These are phyloP conservation scores for Monilinia vaccinii-corymbosi DNA, from an alignment of 2,329 filamentous ascomycete species.

Conservation along the genomic window DNA sequence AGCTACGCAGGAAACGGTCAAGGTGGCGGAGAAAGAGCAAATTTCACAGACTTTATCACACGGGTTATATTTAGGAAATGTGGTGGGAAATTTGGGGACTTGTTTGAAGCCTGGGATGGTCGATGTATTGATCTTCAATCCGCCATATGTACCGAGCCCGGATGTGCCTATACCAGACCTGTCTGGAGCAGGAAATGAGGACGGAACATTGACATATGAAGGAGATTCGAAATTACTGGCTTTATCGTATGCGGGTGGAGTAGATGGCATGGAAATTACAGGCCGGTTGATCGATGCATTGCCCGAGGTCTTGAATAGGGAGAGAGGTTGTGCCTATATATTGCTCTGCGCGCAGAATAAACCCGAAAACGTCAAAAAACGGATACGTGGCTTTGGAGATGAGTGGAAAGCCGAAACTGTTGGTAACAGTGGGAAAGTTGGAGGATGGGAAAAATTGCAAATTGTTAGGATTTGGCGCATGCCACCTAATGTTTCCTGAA, in stretches of 20 bases:
- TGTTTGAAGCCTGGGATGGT: conserved; percentile 50
- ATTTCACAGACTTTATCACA: conserved; percentile 29
- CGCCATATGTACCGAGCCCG: conserved; percentile 87
- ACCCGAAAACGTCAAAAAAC: conserved; percentile 61
- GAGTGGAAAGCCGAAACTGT: conserved; percentile 71
- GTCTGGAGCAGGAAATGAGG: conserved; percentile 28
- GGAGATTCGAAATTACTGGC: conserved; percentile 75
- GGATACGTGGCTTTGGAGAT: conserved; percentile 47
- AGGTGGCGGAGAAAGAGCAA: conserved; percentile 35
- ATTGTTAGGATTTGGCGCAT: conserved; percentile 75
- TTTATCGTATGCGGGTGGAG: conserved; percentile 80
- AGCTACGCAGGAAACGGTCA: conserved; percentile 63
- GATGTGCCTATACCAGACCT: conserved; percentile 49
- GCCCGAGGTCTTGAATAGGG: conserved; percentile 50
- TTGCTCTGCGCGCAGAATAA: conserved; percentile 86
- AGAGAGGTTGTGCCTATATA: conserved; percentile 75
- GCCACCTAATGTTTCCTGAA: conserved; percentile 3
- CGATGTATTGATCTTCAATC: conserved; percentile 91
- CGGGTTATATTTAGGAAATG: conserved; percentile 52
- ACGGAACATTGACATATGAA: conserved; percentile 46
- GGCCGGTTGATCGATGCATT: conserved; percentile 65
- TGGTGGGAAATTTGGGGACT: conserved; percentile 61
- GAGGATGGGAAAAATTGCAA: conserved; percentile 89
- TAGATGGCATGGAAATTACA: conserved; percentile 90
- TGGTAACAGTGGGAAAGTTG: conserved; percentile 73